Base-by-base conservation (phyloP, 441 rosid species). In the Hypseocharis bilobata region DNA sequence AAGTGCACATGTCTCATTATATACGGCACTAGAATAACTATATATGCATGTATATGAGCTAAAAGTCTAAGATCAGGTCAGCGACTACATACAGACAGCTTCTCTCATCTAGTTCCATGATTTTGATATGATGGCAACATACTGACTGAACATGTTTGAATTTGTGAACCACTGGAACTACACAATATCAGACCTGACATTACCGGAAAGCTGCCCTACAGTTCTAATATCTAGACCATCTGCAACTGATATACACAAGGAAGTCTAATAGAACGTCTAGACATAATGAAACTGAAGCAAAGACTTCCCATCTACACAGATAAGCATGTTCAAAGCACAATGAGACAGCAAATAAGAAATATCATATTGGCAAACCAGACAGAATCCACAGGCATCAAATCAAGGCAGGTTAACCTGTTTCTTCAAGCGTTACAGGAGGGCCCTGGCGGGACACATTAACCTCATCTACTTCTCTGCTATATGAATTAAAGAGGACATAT, bases 401-500 rank as follows among this genome's bases (percentile, higher is more conserved):
- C 2, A 27, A 45, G 49, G 49, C 68, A 61, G 28, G 51, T 60
- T 55, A 70, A 93, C 99, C 95, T 78, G 83, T 78, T 70, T 66
- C 84, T 74, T 84, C 91, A 29, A 69, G 63, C 42, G 64, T 72
- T n/a, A 56, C 34, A 52, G 42, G 65, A 63, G 71, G 74, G 54
- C 75, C 69, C 14, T 23, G 68, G 32, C 30, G 81, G 60, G 56
- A 40, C 63, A 80, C 59, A 19, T 82, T 69, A 57, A 70, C 80
- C 78, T 91, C 91, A 0, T 47, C 77, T 26, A 77, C 71, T 68
- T 83, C 86, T 66, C 80, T 85, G 10, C 78, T 79, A 63, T 74
- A 70, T 5, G 94, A 96, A 60, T 94, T 85, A 63, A 89, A 89
- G 42, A 94, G 78, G 57, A 84, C 85, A 72, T 88, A 94, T 76